Evolutionary conservation across 495 filamentous ascomycete genomes (phyloP), one percentile per base, ranked within the genome.

Genomic region (Aspergillus mulundensis): DNA sequence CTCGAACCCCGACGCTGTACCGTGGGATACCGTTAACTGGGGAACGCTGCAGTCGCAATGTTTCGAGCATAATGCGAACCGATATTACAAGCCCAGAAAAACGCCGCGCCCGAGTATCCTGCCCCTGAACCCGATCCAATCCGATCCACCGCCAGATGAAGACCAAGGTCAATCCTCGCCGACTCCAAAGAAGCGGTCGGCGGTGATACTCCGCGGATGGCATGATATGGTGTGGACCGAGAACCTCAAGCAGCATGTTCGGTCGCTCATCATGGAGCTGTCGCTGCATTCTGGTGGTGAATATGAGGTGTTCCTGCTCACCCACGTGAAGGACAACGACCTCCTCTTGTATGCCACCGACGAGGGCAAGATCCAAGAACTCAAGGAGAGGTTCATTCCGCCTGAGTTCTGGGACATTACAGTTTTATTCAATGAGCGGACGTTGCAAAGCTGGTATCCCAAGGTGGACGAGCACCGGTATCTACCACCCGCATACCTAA

Each of bases 241-340:
- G 8, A 87, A 87, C 61, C 85, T 90, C 56, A 79, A 81, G 55
- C 80, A 85, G 52, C 78, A 82, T 12, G 81, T 94, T 45, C 84
- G 89, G 18, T 80, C 88, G 7, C 71, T 91, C 50, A 78, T 93
- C 59, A 83, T 81, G 14, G 89, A 94, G 66, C 69, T 90, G n/a
- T 82, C 81, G 7, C 70, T 94, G 7, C 77, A 82, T 32, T 84
- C 85, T 5, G 89, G 89, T 7, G 86, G 85, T 16, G 84, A 89
- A 69, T 92, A 89, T 62, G 75, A 86, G 58, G 81, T 93, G 28
- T 87, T 86, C 59, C 69, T 93, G 7, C 77, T 91, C 46, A 77
- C 91, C 18, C 83, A 92, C 44, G 79, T 88, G 54, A 86, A 84
- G 56, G 80, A 89, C 55, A 51, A 67, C 46, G 59, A 65, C 20